Conservation (phyloP, 352 stramenopile species). For the Blastocystis sp. region DNA sequence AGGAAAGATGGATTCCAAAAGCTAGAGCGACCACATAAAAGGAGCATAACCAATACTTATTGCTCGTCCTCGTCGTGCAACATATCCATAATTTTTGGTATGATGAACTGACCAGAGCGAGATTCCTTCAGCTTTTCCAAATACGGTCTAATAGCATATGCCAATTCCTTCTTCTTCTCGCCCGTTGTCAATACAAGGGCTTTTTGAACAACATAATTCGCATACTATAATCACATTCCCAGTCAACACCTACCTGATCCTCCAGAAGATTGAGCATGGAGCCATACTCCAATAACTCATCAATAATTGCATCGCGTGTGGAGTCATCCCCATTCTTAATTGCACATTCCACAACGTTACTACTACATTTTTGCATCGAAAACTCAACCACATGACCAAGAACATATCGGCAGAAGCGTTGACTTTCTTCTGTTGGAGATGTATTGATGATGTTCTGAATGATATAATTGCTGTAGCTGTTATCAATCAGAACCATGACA, state of each 20-base stretch:
- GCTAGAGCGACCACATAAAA: background rate
- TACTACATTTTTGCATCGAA: constrained; percentile 94
- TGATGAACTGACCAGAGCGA: background rate
- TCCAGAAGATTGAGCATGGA: background rate
- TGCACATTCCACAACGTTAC: constrained; percentile 96
- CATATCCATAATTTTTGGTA: constrained; percentile 20
- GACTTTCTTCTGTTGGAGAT: background rate
- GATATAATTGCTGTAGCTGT: constrained; percentile 81
- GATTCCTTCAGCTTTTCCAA: constrained; percentile 66
- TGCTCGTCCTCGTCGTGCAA: background rate
- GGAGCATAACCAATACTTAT: background rate
- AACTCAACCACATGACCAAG: constrained; percentile 84
- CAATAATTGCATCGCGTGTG: constrained; percentile 72
- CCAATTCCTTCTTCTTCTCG: constrained; percentile 81
- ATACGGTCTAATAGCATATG: constrained; percentile 88
- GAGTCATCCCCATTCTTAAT: constrained; percentile 81
- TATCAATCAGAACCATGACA: constrained; percentile 86
- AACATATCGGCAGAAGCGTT: constrained; percentile 58
- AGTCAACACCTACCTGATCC: background rate
- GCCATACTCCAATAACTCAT: constrained; percentile 68
- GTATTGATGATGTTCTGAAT: constrained; percentile 78
- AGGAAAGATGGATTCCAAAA: background rate
- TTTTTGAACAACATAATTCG: constrained; percentile 94
- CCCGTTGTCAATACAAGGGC: constrained; percentile 85
- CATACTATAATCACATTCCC: constrained; percentile 75